Evolutionary conservation across 2,329 filamentous ascomycete genomes (phyloP), one percentile per base, ranked within the genome.

Genomic region (Aurifilum marmelostoma): DNA sequence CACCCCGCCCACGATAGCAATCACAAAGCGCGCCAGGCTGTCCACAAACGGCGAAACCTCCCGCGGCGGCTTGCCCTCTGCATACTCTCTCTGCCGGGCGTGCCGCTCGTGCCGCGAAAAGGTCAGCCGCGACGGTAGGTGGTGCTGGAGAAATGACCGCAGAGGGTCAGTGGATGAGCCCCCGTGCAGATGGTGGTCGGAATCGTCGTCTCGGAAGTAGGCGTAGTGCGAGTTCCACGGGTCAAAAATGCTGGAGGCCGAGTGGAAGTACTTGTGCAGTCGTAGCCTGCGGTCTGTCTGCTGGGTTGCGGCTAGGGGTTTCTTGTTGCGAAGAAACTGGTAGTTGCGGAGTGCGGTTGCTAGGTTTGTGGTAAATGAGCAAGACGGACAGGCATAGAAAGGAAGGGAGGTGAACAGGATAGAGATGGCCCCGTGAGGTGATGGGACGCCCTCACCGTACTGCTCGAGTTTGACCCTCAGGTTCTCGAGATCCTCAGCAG

Each of bases 31-130:
- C 7, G 41, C 63, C 68, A 66, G 34, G 5, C 54, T 50, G 34
- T 66, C 65, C 37, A 66, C 52, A 71, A 50, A 76, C 71, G 34
- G 60, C 21, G 18, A 69, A 41, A 61, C 69, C 39, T 50, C 32
- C n/a, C 56, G 29, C 21, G 66, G 59, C 27, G 47, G 58, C 27
- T 56, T 56, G n/a, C 66, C 66, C 24, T 63, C 59, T 16, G 34
- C 43, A 18, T 56, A 63, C 27, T 63, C 66, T 18, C 43, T 29
- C 2, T 18, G n/a, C 12, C 66, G 43, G 0, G 34, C 18, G 7
- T 29, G 59, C 14, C 60, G 9, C 50, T 67, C 66, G 16, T 63
- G 43, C 3, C 34, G 54, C 21, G 65, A 66, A 37, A 59, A 66
- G 6, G 54, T 34, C n/a, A 66, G 34, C 16, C 58, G 65, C 24